Evolutionary conservation across 768 basidiomycete genomes (phyloP), one percentile per base, ranked within the genome.

Genomic region (Amylocystis lapponica): DNA sequence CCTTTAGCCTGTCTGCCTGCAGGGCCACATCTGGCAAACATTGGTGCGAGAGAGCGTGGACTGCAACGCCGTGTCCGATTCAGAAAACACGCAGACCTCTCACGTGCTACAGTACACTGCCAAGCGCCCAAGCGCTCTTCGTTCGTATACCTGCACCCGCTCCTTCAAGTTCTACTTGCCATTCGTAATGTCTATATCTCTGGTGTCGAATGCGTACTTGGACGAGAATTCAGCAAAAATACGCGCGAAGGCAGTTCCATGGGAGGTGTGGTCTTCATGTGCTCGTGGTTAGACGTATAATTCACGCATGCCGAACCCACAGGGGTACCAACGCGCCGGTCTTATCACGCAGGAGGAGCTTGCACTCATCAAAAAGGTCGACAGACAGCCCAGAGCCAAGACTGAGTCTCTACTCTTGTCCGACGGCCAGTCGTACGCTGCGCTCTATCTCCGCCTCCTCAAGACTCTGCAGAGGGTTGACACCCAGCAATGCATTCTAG

Each of bases 321-420:
- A 97, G 93, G 92, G 87, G 47, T 96, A 97, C 69, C 93, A 96
- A 68, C 83, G 95, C 52, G 93, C 91, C 34, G 90, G 83, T 34
- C 79, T 93, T 32, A 78, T 98, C 56, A 88, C 90, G 9, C 73
- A 77, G 4, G 92, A 96, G 44, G 93, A 97, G 61, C 76, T 96
- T 13, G 66, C 75, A 10, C 75, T 88, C 52, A 83, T 98, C 59
- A 96, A 96, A 76, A 86, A 79, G 58, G 84, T 96, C 17, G 91
- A 93, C 64, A 78, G 85, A 48, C 87, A 88, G 56, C 71, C 86
- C 34, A 76, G 72, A 61, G 64, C 80, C 43, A 83, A 80, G 72
- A 76, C 72, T 16, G 86, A 94, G 54, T 79, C 86, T 3, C 67
- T 89, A 12, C 76, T 90, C 35, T 69, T 89, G 9, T 86, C 88